phyloP scores from a whole-genome alignment of 306 rosid genomes.

The Purshia tridentata region DNA sequence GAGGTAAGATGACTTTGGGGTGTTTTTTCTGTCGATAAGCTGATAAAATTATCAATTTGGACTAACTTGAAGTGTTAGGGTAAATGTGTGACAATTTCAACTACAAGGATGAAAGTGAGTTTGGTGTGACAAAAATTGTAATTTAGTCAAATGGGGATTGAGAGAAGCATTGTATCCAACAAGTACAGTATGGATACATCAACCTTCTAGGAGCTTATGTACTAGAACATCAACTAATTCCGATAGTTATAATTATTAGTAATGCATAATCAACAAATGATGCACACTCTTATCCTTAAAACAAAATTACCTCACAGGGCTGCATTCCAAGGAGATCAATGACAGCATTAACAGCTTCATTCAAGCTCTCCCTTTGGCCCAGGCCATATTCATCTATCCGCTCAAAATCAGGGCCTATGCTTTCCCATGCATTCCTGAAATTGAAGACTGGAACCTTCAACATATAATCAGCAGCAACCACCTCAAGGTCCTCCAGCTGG shows the following conservation, averaged over 20 bases:
- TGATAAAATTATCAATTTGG: too few species aligned
- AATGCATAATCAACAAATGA: conserved; percentile 1
- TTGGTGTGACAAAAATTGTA: background rate
- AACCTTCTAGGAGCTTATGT: too few species aligned
- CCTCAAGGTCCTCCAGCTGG: conserved; percentile 97
- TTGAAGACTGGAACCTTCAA: conserved; percentile 86
- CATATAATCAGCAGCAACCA: conserved; percentile 90
- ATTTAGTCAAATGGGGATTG: background rate
- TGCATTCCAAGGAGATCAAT: conserved; percentile 92
- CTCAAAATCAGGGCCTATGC: conserved; percentile 69
- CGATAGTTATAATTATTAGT: background rate
- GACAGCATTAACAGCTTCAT: conserved; percentile 85
- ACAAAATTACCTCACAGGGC: conserved; percentile 83
- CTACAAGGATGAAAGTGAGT: background rate
- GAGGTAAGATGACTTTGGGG: too few species aligned
- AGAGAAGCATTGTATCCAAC: background rate
- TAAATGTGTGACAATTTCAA: background rate
- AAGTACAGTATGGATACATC: too few species aligned
- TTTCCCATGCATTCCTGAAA: conserved; percentile 94
- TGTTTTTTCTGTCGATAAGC: too few species aligned
- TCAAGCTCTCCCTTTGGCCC: conserved; percentile 84
- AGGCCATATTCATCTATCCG: conserved; percentile 92
- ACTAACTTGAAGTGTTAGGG: background rate
- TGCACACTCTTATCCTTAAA: conserved; percentile 9
- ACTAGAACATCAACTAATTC: background rate